A percentile compares a stretch with the other conserved stretches of the same genome.
These are phyloP conservation scores for Aspergillus chevalieri DNA, from an alignment of 2,329 filamentous ascomycete species.

Conservation along the genomic window DNA sequence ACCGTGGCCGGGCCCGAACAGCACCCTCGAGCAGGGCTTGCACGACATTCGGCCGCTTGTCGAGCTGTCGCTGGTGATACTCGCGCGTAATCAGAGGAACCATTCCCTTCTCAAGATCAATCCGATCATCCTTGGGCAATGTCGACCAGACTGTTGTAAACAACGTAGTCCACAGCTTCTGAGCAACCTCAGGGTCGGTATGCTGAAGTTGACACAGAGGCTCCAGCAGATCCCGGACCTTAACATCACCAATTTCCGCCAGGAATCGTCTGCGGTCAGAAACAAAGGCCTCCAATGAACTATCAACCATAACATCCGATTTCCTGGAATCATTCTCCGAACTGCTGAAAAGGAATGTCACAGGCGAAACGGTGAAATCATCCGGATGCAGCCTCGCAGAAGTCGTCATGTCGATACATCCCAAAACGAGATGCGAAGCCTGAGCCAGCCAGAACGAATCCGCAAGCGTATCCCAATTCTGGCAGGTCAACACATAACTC, in stretches of 20 bases:
- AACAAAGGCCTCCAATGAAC: conserved; percentile 74
- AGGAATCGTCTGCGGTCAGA: conserved; percentile 75
- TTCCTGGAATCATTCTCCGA: conserved; percentile 65
- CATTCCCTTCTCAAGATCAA: conserved; percentile 83
- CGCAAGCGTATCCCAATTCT: conserved; percentile 93
- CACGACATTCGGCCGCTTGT: conserved; percentile 91
- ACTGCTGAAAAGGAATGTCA: conserved; percentile 65
- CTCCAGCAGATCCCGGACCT: conserved; percentile 80
- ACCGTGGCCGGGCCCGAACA: conserved; percentile 74
- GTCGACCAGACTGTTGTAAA: conserved; percentile 95
- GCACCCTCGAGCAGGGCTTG: conserved; percentile 86
- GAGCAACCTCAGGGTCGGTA: conserved; percentile 70
- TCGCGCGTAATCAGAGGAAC: conserved; percentile 90
- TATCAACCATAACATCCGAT: conserved; percentile 66
- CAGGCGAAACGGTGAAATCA: conserved; percentile 72
- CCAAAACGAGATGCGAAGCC: conserved; percentile 85
- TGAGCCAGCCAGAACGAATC: conserved; percentile 98
- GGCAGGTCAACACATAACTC: conserved; percentile 79
- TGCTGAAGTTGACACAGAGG: conserved; percentile 90
- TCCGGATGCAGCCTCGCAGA: conserved; percentile 71
- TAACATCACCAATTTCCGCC: conserved; percentile 74
- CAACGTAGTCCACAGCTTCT: conserved; percentile 82
- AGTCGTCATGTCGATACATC: conserved; percentile 80
- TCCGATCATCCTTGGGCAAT: conserved; percentile 76
- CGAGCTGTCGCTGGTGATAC: conserved; percentile 88